Conservation (phyloP, 108 stramenopile species). For the Fragilaria radians region DNA sequence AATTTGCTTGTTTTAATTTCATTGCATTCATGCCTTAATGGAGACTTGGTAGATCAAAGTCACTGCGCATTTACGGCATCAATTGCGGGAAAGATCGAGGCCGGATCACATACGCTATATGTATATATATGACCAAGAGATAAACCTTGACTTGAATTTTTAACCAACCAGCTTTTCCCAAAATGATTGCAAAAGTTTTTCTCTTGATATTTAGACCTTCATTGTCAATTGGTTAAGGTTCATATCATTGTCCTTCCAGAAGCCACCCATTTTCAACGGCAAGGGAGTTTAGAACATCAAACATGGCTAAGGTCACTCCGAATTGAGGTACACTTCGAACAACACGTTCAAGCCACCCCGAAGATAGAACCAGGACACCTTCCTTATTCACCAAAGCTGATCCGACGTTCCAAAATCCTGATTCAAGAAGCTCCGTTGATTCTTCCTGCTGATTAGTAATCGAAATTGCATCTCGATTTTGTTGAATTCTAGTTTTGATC, state of each 20-base stretch:
- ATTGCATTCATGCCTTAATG: no score
- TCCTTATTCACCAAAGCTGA: conserved; percentile 21
- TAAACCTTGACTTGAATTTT: no score
- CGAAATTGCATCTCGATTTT: background rate
- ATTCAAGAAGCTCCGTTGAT: background rate
- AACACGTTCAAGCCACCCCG: conserved; percentile 31
- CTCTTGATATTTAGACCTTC: no score
- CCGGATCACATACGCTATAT: no score
- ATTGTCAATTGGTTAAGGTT: no score
- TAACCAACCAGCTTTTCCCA: no score
- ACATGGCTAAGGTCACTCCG: conserved; percentile 32
- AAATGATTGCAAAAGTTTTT: no score
- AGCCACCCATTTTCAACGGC: conserved; percentile 7
- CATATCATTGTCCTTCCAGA: background rate
- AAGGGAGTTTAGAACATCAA: conserved; percentile 11
- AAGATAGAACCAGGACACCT: conserved; percentile 31
- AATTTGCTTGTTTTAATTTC: no score
- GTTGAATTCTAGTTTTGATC: conserved; percentile 43
- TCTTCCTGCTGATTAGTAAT: background rate
- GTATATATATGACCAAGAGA: no score
- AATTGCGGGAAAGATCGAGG: no score
- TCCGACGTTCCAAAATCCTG: conserved; percentile 12
- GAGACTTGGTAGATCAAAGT: no score
- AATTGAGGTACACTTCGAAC: conserved; percentile 41
- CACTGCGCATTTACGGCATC: no score